phyloP scores from a whole-genome alignment of 495 filamentous ascomycete genomes.

The Tuber magnatum region DNA sequence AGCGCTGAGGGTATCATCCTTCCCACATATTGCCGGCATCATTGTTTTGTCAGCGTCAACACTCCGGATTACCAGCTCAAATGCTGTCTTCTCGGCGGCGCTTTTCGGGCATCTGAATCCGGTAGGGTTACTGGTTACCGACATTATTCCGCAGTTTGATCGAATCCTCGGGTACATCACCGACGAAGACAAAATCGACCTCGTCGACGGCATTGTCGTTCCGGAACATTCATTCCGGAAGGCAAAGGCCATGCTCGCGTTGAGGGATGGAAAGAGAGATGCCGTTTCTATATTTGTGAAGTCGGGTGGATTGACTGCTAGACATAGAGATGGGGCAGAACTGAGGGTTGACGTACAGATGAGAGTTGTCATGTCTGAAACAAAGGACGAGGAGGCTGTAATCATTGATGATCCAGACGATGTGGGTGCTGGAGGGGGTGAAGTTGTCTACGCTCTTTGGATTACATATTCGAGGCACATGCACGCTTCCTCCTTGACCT shows the following conservation, averaged over 20 bases:
- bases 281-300: conserved; percentile 69
- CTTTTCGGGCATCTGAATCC: conserved; percentile 81
- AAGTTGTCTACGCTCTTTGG: conserved; percentile 92
- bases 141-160: conserved; percentile 82
- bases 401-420: conserved; percentile 44
- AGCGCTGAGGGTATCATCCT: conserved; percentile 76
- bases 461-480: conserved; percentile 91
- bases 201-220: conserved; percentile 91
- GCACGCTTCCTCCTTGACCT: conserved; percentile 58
- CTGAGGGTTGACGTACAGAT: conserved; percentile 92
- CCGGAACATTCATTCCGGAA: conserved; percentile 93
- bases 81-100: conserved; percentile 85
- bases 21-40: conserved; percentile 95
- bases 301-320: conserved; percentile 73
- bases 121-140: conserved; percentile 67
- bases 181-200: conserved; percentile 72
- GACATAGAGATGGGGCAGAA: conserved; percentile 80
- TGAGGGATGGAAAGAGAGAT: conserved; percentile 70
- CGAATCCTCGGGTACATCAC: conserved; percentile 68
- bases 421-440: conserved; percentile 50
- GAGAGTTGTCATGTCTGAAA: conserved; percentile 84
- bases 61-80: conserved; percentile 78
- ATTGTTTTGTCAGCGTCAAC: conserved; percentile 73
- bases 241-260: conserved; percentile 70
- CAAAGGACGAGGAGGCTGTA: conserved; percentile 42